Conservation (phyloP, 139 green algal genomes). For the Prasinococcaceae sp. region DNA sequence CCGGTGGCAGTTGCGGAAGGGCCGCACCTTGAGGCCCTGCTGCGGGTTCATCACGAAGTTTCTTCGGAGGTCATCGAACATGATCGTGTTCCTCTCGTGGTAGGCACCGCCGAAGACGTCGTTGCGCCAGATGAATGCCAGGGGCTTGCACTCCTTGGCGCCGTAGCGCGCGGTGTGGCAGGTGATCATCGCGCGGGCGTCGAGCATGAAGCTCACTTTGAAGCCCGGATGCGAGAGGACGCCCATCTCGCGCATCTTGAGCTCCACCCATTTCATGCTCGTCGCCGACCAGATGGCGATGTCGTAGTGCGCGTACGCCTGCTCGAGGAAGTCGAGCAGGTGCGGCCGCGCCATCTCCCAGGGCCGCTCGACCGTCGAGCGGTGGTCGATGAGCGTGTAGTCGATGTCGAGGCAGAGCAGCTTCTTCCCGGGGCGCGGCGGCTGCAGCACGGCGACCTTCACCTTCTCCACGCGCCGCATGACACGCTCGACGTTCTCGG, state of each 20-base stretch:
- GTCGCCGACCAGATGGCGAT: conserved; percentile 72
- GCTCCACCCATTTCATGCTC: conserved; percentile 79
- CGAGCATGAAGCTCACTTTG: conserved; percentile 61
- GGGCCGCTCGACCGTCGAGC: conserved; percentile 57
- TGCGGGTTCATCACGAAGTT: conserved; percentile 94
- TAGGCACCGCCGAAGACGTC: conserved; percentile 16
- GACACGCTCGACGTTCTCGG: too few relatives aligned
- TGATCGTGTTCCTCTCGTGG: conserved; percentile 68
- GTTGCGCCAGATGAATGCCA: conserved; percentile 65
- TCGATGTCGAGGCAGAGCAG: conserved; percentile 88
- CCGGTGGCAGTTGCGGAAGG: conserved; percentile 62
- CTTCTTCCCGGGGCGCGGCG: conserved; percentile 71
- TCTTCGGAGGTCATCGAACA: conserved; percentile 86
- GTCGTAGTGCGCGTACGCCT: conserved; percentile 63
- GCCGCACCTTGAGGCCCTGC: conserved; percentile 73
- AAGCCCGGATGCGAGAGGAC: conserved; percentile 58
- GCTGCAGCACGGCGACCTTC: conserved; percentile 57
- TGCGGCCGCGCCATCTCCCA: conserved; percentile 63
- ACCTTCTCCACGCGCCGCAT: too few relatives aligned
- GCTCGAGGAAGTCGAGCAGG: conserved; percentile 80
- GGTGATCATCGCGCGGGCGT: conserved; percentile 79
- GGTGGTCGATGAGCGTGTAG: conserved; percentile 88
- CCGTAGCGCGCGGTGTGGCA: conserved; percentile 45
- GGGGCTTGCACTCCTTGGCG: conserved; percentile 86
- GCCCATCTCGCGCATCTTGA: conserved; percentile 86